Percentiles rank a stretch among this genome's conserved stretches.
These are phyloP conservation scores for Nemania diffusa DNA, from an alignment of 2,329 filamentous ascomycete species.

Conservation along the genomic window DNA sequence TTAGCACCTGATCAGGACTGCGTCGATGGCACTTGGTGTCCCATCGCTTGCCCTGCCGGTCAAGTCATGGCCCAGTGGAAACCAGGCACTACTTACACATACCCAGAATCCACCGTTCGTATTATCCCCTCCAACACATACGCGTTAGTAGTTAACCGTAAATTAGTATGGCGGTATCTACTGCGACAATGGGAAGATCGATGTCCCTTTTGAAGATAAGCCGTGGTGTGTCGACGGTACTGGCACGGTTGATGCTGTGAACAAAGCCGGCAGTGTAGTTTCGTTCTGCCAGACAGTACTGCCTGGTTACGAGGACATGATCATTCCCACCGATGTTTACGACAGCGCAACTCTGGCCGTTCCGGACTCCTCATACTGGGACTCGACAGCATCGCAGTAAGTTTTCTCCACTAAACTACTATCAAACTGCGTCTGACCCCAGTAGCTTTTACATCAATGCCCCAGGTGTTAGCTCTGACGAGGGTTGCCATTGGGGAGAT, in stretches of 20 bases:
- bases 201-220: slow-evolving; percentile 74
- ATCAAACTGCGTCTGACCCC: slow-evolving; percentile 30
- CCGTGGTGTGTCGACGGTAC: slow-evolving; percentile 77
- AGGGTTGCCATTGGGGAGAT: slow-evolving; percentile 79
- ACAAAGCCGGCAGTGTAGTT: slow-evolving; percentile 70
- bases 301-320: slow-evolving; percentile 83
- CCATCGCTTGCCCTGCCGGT: slow-evolving; percentile 79
- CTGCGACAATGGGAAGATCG: slow-evolving; percentile 74
- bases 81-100: slow-evolving; percentile 73
- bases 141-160: slow-evolving; percentile 36
- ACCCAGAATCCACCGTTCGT: slow-evolving; percentile 77
- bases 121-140: slow-evolving; percentile 1
- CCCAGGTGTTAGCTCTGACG: slow-evolving; percentile 68
- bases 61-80: slow-evolving; percentile 85
- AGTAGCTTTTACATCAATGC: slow-evolving; percentile 80
- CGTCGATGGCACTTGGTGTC: slow-evolving; percentile 74
- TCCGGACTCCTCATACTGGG: slow-evolving; percentile 77
- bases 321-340: slow-evolving; percentile 78
- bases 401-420: slow-evolving; percentile 47
- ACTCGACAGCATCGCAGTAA: slow-evolving; percentile 77
- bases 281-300: slow-evolving; percentile 84
- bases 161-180: slow-evolving; percentile 76
- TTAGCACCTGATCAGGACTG: slow-evolving; percentile 81
- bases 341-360: slow-evolving; percentile 72
- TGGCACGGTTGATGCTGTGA: slow-evolving; percentile 72